Base-by-base conservation (phyloP, 345 rosid species). In the Syzygium oleosum region DNA sequence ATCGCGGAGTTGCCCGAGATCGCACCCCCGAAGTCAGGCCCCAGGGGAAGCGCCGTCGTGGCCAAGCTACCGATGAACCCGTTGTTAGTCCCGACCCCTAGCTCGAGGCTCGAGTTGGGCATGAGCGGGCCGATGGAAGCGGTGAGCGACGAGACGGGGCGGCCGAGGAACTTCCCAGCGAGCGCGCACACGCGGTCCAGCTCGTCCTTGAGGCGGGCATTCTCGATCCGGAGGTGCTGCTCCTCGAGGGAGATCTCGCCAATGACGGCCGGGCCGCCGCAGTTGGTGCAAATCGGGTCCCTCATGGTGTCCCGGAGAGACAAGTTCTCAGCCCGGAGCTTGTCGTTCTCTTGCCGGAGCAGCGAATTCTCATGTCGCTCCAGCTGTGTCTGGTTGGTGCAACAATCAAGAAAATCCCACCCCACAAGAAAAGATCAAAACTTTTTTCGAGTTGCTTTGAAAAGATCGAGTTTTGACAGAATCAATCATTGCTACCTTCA, bases 291-390 rank as follows among this genome's bases (percentile, higher is more conserved):
- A 78, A 95, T 95, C 61, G 99, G 98, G 89, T 93, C 97, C 86
- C 97, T 91, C 99, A 98, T 95, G 2, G 98, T 98, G 73, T 97
- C 98, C 27, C 98, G 91, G n/a, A 96, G 96, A 73, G 99, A 90
- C 95, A 94, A 92, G 91, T 97, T 98, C 79, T 98, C 99, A 0
- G 95, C 95, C 53, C 98, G 90, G 38, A 98, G 97, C 94, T 95
- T 98, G 86, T 98, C 98, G 88, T 98, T 95, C 83, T 96, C 99
- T 90, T 95, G 99, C 85, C 98, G 88, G 55, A 98, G 92, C 85
- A 96, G 87, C 25, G 95, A 87, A 89, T 98, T 98, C 94, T 96
- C 99, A 52, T 98, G 99, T 11, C 99, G 93, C 86, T 98, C 98
- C 88, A 95, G 85, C 90, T 96, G 99, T 11, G 98, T 96, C 99